Evolutionary conservation across 2,329 filamentous ascomycete genomes (phyloP).

Genomic region (Apiospora kogelbergensis): DNA sequence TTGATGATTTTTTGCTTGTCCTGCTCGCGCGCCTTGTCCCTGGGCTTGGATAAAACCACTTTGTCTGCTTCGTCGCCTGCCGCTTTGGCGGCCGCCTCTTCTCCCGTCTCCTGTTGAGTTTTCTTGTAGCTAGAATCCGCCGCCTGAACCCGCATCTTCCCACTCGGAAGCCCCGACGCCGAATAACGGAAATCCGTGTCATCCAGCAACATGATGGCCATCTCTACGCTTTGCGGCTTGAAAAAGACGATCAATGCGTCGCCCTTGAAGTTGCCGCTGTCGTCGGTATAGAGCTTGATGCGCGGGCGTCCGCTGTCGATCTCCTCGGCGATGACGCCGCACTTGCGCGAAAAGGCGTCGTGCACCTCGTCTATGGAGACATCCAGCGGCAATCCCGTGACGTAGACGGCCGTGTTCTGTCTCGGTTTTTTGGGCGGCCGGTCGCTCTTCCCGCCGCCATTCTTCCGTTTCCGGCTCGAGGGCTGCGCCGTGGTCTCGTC

Average conservation of each 20-base stretch:
- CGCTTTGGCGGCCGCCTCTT: conserved; percentile 17
- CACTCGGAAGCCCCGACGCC: conserved; percentile 49
- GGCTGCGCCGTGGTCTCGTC: conserved; percentile 30
- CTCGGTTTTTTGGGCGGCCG: conserved; percentile 50
- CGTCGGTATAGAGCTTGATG: conserved; percentile 89
- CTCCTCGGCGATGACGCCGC: conserved; percentile 89
- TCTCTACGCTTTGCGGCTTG: conserved; percentile 87
- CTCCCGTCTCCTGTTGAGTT: conserved; percentile 62
- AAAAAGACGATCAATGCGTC: conserved; percentile 94
- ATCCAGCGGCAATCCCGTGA: conserved; percentile 82
- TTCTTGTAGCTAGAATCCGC: conserved; percentile 94
- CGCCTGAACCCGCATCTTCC: conserved; percentile 76
- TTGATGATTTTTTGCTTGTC: conserved; percentile 90
- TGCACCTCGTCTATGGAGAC: conserved; percentile 78
- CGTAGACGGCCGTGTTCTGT: conserved; percentile 88
- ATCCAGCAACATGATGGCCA: conserved; percentile 79
- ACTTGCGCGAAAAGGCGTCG: conserved; percentile 79
- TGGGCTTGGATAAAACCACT: conserved; percentile 43
- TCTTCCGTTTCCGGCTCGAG: conserved; percentile 38
- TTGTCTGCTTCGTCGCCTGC: conserved; percentile 28
- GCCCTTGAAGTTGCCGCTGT: conserved; percentile 83
- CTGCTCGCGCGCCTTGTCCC: conserved; percentile 51
- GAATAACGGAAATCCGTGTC: conserved; percentile 77
- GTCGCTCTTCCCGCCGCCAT: conserved; percentile 39
- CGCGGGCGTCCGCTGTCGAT: conserved; percentile 85